A percentile compares a stretch with the other conserved stretches of the same genome.
These are phyloP conservation scores for Pedinophyceae sp. DNA, from an alignment of 139 green algal species.

Conservation along the genomic window DNA sequence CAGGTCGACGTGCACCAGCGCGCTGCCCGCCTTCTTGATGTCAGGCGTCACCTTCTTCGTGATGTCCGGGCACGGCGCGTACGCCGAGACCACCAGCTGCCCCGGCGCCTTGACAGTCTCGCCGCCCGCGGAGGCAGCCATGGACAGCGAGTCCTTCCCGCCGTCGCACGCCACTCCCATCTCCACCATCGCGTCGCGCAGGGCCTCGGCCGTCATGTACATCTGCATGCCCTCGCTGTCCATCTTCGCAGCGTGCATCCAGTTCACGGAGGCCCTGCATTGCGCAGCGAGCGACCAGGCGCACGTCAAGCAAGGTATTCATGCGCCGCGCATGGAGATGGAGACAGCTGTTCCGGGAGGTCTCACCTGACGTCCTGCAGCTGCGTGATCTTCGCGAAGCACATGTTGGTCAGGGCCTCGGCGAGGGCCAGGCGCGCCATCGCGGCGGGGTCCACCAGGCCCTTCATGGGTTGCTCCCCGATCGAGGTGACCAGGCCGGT, in stretches of 20 bases:
- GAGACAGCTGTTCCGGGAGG: too few relatives aligned
- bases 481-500: slow-evolving; percentile 4
- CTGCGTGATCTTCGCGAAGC: slow-evolving; percentile 32
- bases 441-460: slow-evolving; percentile 69
- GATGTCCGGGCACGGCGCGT: slow-evolving; percentile 90
- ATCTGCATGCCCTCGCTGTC: slow-evolving; percentile 76
- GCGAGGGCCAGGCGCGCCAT: slow-evolving; percentile 90
- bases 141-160: slow-evolving; percentile 95
- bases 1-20: slow-evolving; percentile 86
- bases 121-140: slow-evolving; percentile 68
- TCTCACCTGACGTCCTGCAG: slow-evolving; percentile 80
- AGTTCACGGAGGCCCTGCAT: slow-evolving; percentile 94
- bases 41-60: slow-evolving; percentile 53
- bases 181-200: slow-evolving; percentile 57
- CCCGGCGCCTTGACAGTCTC: slow-evolving; percentile 90
- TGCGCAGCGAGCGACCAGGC: too few relatives aligned
- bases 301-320: too few relatives aligned
- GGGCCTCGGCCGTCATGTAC: slow-evolving; percentile 45
- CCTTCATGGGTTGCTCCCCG: slow-evolving; percentile 25
- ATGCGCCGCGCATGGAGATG: too few relatives aligned
- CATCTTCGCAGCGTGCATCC: slow-evolving; percentile 99
- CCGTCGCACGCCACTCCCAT: slow-evolving; percentile 85
- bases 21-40: slow-evolving; percentile 52
- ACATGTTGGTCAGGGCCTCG: slow-evolving; percentile 91
- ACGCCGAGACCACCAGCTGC: slow-evolving; percentile 86